phyloP scores from a whole-genome alignment of 2,329 filamentous ascomycete species.

The Venturiaceae sp. region DNA sequence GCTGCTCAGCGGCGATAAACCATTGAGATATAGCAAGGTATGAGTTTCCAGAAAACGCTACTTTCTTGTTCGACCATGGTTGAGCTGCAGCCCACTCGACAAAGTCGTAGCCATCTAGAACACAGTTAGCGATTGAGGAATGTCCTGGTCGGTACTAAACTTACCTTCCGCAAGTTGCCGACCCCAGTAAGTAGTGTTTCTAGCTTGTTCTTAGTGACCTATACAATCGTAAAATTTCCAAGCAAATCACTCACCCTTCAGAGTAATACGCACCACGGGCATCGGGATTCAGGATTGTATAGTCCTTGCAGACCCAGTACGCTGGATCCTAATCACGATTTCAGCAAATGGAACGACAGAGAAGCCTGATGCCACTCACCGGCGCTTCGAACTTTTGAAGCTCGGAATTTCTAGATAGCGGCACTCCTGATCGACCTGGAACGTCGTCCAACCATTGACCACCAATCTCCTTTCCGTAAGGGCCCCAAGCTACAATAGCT shows the following conservation, averaged over 20 bases:
- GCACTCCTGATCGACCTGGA: background rate
- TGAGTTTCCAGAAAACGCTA: constrained; percentile 36
- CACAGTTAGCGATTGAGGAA: background rate
- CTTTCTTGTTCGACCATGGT: constrained; percentile 34
- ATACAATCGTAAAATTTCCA: too few relatives aligned
- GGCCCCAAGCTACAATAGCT: background rate
- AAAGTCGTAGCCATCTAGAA: constrained; percentile 32
- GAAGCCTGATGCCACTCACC: too few relatives aligned
- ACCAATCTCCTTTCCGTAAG: constrained; percentile 1
- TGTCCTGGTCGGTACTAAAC: background rate
- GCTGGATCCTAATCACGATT: too few relatives aligned
- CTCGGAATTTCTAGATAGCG: constrained; percentile 12
- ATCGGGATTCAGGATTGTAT: constrained; percentile 24
- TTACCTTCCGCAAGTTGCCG: constrained; percentile 17
- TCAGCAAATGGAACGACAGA: too few relatives aligned
- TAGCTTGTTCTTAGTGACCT: too few relatives aligned
- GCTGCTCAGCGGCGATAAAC: constrained; percentile 31
- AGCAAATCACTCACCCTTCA: too few relatives aligned
- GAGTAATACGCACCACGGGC: constrained; percentile 20
- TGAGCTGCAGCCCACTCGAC: constrained; percentile 31
- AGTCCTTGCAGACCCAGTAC: constrained; percentile 22
- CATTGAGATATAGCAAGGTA: constrained; percentile 32
- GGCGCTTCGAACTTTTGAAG: constrained; percentile 35
- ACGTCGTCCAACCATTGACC: background rate
- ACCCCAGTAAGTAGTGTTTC: constrained; percentile 32